Percentiles rank a stretch among this genome's conserved stretches.
Evolutionary conservation across 2,329 filamentous ascomycete species (phyloP).

Genomic region (Stachybotrys echinatus): DNA sequence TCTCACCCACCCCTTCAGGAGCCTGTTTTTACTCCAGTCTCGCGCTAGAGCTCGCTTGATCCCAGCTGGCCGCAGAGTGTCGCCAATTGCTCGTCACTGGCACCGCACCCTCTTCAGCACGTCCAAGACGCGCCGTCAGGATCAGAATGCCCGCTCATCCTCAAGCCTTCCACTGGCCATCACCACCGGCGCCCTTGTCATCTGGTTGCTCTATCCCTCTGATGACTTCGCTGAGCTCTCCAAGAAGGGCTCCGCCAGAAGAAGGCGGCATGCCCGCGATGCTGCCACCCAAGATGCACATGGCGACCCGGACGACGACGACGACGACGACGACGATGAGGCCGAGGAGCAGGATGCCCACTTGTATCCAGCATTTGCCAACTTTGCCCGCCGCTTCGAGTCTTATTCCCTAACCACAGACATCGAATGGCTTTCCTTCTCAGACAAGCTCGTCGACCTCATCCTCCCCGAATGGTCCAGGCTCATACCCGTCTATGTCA

Average conservation of each 20-base stretch:
- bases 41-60: neutral
- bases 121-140: slow-evolving; percentile 9
- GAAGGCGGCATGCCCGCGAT: neutral
- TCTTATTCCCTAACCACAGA: slow-evolving; percentile 50
- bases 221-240: slow-evolving; percentile 35
- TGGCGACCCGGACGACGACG: slow-evolving; percentile 9
- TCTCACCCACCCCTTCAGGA: slow-evolving; percentile 8
- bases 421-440: slow-evolving; percentile 48
- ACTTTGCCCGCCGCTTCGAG: slow-evolving; percentile 42
- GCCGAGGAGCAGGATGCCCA: neutral
- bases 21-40: slow-evolving; percentile 5
- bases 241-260: neutral
- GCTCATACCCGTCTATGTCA: slow-evolving; percentile 66
- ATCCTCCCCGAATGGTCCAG: slow-evolving; percentile 82
- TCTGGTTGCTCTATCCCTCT: slow-evolving; percentile 38
- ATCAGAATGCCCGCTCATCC: neutral
- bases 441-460: slow-evolving; percentile 59
- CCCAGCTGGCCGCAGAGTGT: neutral
- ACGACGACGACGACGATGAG: slow-evolving; percentile 17
- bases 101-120: slow-evolving; percentile 11
- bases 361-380: slow-evolving; percentile 36
- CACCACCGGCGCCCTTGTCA: slow-evolving; percentile 29
- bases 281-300: slow-evolving; percentile 11
- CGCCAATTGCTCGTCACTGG: slow-evolving; percentile 6
- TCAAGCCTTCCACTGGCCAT: slow-evolving; percentile 24